Percentiles rank a stretch among this genome's conserved stretches.
Evolutionary conservation across 2,329 filamentous ascomycete species (phyloP).

Genomic region (Cytospora mali): DNA sequence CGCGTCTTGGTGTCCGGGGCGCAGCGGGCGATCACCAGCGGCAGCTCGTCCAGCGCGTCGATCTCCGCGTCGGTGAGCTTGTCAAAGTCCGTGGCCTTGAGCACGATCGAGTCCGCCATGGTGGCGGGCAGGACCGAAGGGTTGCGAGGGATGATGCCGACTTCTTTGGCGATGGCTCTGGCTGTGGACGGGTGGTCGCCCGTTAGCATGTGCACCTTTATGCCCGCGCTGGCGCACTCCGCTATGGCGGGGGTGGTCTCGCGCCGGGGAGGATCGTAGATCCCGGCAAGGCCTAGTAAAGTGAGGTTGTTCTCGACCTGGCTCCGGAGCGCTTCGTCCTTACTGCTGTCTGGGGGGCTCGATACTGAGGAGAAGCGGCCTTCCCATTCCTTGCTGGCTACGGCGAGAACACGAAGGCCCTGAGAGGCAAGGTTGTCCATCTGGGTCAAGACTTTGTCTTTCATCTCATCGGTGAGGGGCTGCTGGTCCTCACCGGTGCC

Average conservation of each 20-base stretch:
- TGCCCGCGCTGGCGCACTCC: constrained; percentile 72
- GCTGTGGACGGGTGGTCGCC: constrained; percentile 81
- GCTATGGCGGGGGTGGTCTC: constrained; percentile 75
- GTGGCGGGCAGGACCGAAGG: constrained; percentile 60
- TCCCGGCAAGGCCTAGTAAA: constrained; percentile 80
- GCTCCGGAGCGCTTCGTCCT: constrained; percentile 54
- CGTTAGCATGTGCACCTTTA: constrained; percentile 82
- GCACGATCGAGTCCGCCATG: constrained; percentile 70
- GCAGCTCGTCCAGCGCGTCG: constrained; percentile 73
- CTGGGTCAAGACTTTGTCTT: constrained; percentile 53
- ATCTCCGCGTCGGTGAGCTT: constrained; percentile 74
- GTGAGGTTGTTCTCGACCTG: constrained; percentile 68
- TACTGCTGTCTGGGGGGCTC: constrained; percentile 37
- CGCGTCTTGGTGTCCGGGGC: constrained; percentile 85
- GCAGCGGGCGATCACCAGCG: constrained; percentile 81
- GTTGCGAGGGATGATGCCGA: constrained; percentile 73
- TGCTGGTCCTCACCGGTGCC: constrained; percentile 47
- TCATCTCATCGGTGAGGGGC: constrained; percentile 53
- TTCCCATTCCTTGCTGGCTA: constrained; percentile 65
- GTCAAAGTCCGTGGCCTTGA: constrained; percentile 79
- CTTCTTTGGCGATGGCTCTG: constrained; percentile 75
- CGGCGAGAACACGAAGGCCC: constrained; percentile 72
- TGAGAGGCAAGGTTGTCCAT: constrained; percentile 64
- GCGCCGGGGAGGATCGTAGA: constrained; percentile 82
- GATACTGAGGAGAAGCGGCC: constrained; percentile 48